These are phyloP conservation scores for Apiospora phragmitis DNA, from an alignment of 2,329 filamentous ascomycete genomes.

Conservation along the genomic window DNA sequence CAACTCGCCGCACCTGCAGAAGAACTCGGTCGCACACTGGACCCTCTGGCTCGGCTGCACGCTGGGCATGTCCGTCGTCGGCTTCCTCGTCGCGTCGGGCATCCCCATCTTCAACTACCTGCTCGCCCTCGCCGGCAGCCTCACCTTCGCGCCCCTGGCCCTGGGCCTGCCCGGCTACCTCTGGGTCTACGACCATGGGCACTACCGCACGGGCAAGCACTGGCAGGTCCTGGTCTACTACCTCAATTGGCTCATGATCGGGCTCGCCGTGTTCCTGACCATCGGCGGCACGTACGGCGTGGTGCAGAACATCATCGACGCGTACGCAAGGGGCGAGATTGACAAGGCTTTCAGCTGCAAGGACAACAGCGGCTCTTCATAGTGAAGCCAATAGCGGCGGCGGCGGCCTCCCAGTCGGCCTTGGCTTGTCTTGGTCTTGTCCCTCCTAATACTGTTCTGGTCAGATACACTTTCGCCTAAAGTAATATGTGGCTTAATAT, in stretches of 20 bases:
- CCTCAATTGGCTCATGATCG: conserved; percentile 36
- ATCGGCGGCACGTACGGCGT: conserved; percentile 45
- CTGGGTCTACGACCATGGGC: conserved; percentile 36
- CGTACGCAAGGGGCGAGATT: conserved; percentile 48
- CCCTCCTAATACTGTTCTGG: not conserved
- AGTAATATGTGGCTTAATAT: conserved; percentile 1
- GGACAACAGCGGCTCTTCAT: conserved; percentile 42
- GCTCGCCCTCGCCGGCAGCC: conserved; percentile 30
- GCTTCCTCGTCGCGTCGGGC: conserved; percentile 25
- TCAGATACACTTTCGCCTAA: not conserved
- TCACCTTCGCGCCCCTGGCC: conserved; percentile 37
- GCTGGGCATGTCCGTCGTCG: conserved; percentile 22
- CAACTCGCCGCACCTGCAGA: conserved; percentile 30
- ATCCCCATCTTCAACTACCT: conserved; percentile 35
- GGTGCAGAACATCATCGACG: conserved; percentile 50
- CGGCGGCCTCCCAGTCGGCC: not conserved
- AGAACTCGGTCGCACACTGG: conserved; percentile 31
- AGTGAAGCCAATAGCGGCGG: not conserved
- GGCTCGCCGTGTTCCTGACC: conserved; percentile 37
- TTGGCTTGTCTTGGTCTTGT: not conserved
- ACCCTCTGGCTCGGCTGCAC: conserved; percentile 30
- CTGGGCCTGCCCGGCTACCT: conserved; percentile 36
- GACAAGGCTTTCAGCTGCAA: conserved; percentile 48
- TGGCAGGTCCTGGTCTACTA: conserved; percentile 31
- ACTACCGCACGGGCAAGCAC: conserved; percentile 30